Evolutionary conservation across 2,329 filamentous ascomycete genomes (phyloP).

Genomic region (Fusarium torreyae): DNA sequence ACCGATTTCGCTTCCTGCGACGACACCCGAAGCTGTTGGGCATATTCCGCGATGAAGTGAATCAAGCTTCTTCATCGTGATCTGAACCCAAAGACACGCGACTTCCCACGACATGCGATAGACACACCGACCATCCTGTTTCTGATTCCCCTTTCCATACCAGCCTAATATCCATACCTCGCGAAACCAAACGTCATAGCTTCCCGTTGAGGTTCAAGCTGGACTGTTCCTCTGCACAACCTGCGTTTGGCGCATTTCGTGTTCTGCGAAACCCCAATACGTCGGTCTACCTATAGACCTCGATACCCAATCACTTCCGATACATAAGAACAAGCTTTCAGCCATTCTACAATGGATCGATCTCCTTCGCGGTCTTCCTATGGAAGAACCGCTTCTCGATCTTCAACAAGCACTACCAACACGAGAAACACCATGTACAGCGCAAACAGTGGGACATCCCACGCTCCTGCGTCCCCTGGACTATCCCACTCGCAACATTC

Average conservation of each 20-base stretch:
- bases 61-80: conserved; percentile 29
- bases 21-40: conserved; percentile 15
- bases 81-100: conserved; percentile 24
- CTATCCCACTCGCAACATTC: conserved; percentile 54
- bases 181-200: neutral
- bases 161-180: conserved; percentile 5
- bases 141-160: conserved; percentile 1
- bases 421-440: conserved; percentile 60
- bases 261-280: neutral
- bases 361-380: conserved; percentile 52
- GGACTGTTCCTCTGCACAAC: conserved; percentile 1
- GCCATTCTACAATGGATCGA: conserved; percentile 51
- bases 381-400: conserved; percentile 63
- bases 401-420: conserved; percentile 61
- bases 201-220: conserved; percentile 14
- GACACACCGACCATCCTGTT: conserved; percentile 5
- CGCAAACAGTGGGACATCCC: conserved; percentile 60
- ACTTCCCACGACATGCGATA: conserved; percentile 30
- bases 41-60: conserved; percentile 39
- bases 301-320: conserved; percentile 3
- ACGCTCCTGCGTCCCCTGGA: conserved; percentile 56
- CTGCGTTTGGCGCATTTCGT: neutral
- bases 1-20: conserved; percentile 34
- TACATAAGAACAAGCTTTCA: neutral
- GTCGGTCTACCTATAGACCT: neutral